Evolutionary conservation across 805 yeast genomes (phyloP).

Genomic region (Candida corydali): DNA sequence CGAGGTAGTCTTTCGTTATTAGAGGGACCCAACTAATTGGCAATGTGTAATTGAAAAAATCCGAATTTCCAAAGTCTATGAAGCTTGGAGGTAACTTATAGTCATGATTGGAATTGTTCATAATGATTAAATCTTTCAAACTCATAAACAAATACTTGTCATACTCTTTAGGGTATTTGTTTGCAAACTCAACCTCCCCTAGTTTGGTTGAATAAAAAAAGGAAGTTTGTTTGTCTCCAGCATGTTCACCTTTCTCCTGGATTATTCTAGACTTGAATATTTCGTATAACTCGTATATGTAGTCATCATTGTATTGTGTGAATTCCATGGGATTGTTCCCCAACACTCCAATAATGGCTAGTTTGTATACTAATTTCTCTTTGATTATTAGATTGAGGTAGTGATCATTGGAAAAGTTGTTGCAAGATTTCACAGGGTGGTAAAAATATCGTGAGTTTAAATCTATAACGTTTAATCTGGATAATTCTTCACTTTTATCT

Average conservation of each 20-base stretch:
- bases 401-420: conserved; percentile 24
- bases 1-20: conserved; percentile 21
- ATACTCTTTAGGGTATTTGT: conserved; percentile 16
- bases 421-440: conserved; percentile 6
- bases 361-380: conserved; percentile 30
- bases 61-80: conserved; percentile 16
- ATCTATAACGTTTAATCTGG: conserved; percentile 22
- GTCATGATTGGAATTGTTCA: conserved; percentile 17
- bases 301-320: conserved; percentile 19
- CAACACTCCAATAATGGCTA: conserved; percentile 31
- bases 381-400: conserved; percentile 27
- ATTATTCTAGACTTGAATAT: conserved; percentile 27
- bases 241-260: conserved; percentile 7
- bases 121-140: conserved; percentile 21
- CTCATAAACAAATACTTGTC: conserved; percentile 17
- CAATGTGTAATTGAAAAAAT: conserved; percentile 25
- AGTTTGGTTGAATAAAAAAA: conserved; percentile 6
- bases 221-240: conserved; percentile 4
- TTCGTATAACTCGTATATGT: conserved; percentile 27
- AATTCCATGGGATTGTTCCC: conserved; percentile 29
- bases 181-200: conserved; percentile 17
- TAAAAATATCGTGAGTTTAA: conserved; percentile 22
- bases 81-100: conserved; percentile 25
- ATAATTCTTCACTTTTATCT: conserved; percentile 20
- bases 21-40: conserved; percentile 40